Evolutionary conservation across 225 moss, liverwort and hornwort genomes (phyloP).

Genomic region (Lunularia cruciata): DNA sequence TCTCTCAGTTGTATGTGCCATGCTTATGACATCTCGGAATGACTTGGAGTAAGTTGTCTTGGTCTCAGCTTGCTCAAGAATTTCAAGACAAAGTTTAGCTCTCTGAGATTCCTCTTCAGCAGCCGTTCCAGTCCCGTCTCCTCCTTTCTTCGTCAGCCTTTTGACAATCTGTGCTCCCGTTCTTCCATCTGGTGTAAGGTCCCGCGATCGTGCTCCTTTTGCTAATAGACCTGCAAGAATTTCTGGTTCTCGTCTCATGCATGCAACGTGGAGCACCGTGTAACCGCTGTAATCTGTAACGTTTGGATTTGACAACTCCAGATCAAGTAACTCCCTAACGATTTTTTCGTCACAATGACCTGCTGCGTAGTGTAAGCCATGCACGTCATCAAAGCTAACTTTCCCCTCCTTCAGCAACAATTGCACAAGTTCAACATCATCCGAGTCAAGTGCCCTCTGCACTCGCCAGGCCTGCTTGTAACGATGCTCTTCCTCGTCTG

Average conservation of each 20-base stretch:
- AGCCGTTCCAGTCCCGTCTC: conserved; percentile 3
- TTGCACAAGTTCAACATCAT: conserved; percentile 83
- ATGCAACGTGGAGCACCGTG: conserved; percentile 82
- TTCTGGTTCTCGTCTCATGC: conserved; percentile 76
- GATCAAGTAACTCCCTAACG: conserved; percentile 66
- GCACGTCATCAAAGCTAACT: conserved; percentile 62
- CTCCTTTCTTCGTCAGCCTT: conserved; percentile 57
- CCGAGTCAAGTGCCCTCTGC: conserved; percentile 79
- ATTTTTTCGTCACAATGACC: conserved; percentile 87
- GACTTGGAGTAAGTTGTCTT: conserved; percentile 44
- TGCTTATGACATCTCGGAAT: conserved; percentile 55
- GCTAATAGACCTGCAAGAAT: conserved; percentile 66
- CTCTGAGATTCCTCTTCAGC: conserved; percentile 51
- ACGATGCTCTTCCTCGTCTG: conserved; percentile 28
- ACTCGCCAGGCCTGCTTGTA: conserved; percentile 44
- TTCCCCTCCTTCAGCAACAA: conserved; percentile 70
- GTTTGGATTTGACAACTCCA: conserved; percentile 59
- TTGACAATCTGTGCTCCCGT: conserved; percentile 69
- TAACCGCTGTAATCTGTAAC: conserved; percentile 54
- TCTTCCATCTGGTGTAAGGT: conserved; percentile 55
- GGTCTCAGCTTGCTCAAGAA: conserved; percentile 68
- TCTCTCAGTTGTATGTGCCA: conserved; percentile 51
- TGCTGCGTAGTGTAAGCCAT: conserved; percentile 84
- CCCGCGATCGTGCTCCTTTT: conserved; percentile 56
- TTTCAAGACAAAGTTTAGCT: conserved; percentile 56